Evolutionary conservation across 2,329 filamentous ascomycete species (phyloP), one percentile per base, ranked within the genome.

Genomic region (Penicillium aurantiogriseum): DNA sequence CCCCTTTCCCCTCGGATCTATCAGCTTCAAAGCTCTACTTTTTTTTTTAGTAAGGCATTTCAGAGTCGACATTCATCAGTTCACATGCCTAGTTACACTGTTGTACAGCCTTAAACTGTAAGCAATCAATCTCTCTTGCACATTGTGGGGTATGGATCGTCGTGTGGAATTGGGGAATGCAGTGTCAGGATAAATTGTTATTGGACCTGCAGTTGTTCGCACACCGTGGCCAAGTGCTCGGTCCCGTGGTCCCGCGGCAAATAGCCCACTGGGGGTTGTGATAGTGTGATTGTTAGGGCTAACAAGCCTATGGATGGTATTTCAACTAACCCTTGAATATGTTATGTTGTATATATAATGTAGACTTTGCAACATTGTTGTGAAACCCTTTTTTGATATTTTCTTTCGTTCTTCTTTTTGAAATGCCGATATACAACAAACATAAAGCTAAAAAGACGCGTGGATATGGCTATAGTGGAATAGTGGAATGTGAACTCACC

Each of bases 121-220:
- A 33, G 19, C 19, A 21, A 40, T 50, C 23, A n/a, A 17, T n/a
- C n/a, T 45, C 44, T 44, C 9, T n/a, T 36, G 29, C 7, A 36
- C 40, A n/a, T 21, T 66, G 65, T 66, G 64, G 61, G 61, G 62
- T 51, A 62, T 59, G 64, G 65, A 66, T 66, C 63, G 52, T 33
- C 61, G 33, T 49, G 52, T 62, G 63, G 56, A 58, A 61, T 56
- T 38, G 55, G 49, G 50, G 47, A 47, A 46, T 64, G 54, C 60
- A 51, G 55, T 42, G 49, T 42, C 45, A 33, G 51, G 51, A 51
- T 35, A 11, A 47, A 46, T 46, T 52, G 31, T 47, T 47, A 66
- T 67, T 65, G 59, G 65, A 55, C 42, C 52, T 44, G 40, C 27
- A 43, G 48, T 36, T 38, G 45, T 48, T 59, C 56, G 27, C 39